phyloP scores from a whole-genome alignment of 75 land plant genomes.

The Pseudotsuga menziesii region DNA sequence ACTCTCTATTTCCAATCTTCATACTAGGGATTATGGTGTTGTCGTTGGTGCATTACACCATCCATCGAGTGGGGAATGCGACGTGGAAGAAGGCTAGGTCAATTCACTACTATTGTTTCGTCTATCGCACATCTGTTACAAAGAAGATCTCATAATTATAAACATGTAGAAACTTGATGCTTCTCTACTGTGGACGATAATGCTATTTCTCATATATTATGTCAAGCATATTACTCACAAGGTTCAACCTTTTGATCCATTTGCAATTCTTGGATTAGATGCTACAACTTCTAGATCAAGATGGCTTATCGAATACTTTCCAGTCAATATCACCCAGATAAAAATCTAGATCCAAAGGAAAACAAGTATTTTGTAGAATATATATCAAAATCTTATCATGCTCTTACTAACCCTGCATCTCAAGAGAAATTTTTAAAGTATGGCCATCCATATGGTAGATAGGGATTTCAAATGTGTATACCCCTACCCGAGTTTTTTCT shows the following conservation, averaged over 20 bases:
- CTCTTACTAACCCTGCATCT: constrained; percentile 82
- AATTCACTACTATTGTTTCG: constrained; percentile 68
- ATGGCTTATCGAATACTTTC: constrained; percentile 90
- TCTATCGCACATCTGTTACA: constrained; percentile 59
- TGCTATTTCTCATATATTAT: constrained; percentile 72
- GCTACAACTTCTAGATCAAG: constrained; percentile 77
- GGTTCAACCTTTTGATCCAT: constrained; percentile 95
- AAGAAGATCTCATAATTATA: constrained; percentile 81
- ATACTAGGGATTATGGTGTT: constrained; percentile 82
- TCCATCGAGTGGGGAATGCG: constrained; percentile 47
- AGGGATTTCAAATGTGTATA: constrained; percentile 98
- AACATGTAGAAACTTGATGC: constrained; percentile 74
- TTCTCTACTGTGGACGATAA: constrained; percentile 78
- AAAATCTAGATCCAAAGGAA: constrained; percentile 94
- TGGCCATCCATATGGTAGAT: constrained; percentile 98
- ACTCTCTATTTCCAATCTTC: constrained; percentile 87
- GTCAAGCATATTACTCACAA: constrained; percentile 78
- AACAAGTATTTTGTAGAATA: constrained; percentile 86
- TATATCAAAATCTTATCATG: constrained; percentile 96
- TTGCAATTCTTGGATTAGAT: constrained; percentile 76
- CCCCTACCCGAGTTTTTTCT: constrained; percentile 84
- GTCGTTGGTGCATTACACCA: constrained; percentile 80
- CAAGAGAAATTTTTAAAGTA: constrained; percentile 91
- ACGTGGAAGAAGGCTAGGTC: constrained; percentile 48
- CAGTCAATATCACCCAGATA: constrained; percentile 90